A percentile compares a stretch with the other conserved stretches of the same genome.
Conservation (phyloP, 2,329 filamentous ascomycete genomes). For the Pseudopyrenochaeta lycopersici region DNA sequence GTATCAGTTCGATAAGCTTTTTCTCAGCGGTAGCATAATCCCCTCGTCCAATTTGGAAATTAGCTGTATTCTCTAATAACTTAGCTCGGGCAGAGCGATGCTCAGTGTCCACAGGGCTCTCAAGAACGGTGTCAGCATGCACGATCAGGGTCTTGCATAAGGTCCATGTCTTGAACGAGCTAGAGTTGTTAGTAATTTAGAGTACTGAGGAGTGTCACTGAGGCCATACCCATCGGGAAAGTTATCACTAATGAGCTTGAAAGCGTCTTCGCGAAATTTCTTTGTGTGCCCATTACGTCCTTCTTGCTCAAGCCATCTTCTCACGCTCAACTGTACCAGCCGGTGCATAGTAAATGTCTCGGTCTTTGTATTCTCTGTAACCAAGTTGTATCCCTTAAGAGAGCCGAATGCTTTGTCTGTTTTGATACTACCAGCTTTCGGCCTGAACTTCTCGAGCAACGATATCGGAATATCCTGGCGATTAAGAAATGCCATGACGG, state of each 20-base stretch:
- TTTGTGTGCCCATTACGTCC: not conserved
- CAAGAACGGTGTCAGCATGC: conserved; percentile 14
- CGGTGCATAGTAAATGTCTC: conserved; percentile 17
- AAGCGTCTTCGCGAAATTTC: conserved; percentile 7
- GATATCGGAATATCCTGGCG: conserved; percentile 14
- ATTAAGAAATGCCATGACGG: conserved; percentile 14
- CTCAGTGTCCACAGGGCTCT: conserved; percentile 2
- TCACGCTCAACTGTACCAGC: conserved; percentile 18
- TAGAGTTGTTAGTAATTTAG: not conserved
- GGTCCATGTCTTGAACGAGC: conserved; percentile 13
- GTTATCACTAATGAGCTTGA: conserved; percentile 4
- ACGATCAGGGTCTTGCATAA: conserved; percentile 13
- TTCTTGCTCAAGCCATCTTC: conserved; percentile 13
- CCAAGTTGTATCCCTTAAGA: conserved; percentile 8
- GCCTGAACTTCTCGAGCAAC: conserved; percentile 6
- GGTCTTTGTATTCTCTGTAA: conserved; percentile 1
- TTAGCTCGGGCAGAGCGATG: conserved; percentile 7
- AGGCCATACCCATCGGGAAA: conserved; percentile 10
- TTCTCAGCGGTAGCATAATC: conserved; percentile 13
- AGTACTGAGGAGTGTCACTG: not conserved
- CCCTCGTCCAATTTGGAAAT: conserved; percentile 15
- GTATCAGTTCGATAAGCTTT: conserved; percentile 11
- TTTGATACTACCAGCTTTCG: conserved; percentile 10
- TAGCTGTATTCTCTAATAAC: conserved; percentile 10
- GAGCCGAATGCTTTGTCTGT: conserved; percentile 7